phyloP scores from a whole-genome alignment of 2,329 filamentous ascomycete species.

The Pseudopyricularia javanii region DNA sequence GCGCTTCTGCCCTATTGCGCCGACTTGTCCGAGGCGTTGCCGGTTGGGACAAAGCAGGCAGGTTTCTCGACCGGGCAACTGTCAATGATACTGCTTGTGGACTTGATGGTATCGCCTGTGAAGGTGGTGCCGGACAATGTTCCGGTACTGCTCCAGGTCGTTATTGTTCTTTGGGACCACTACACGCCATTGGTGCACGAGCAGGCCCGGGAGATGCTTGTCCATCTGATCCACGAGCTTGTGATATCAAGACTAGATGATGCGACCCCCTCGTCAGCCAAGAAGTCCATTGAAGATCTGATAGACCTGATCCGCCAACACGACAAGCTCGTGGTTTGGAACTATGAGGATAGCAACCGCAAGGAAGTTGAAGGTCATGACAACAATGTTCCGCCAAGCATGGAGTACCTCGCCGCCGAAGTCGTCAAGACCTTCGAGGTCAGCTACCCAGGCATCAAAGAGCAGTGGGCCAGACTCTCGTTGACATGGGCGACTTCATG shows the following conservation, averaged over 20 bases:
- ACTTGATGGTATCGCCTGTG: conserved; percentile 88
- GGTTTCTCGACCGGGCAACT: conserved; percentile 89
- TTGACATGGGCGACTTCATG: conserved; percentile 95
- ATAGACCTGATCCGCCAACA: conserved; percentile 79
- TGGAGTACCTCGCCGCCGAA: conserved; percentile 72
- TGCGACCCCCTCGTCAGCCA: conserved; percentile 38
- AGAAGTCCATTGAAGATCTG: conserved; percentile 73
- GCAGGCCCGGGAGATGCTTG: conserved; percentile 92
- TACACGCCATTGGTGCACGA: conserved; percentile 93
- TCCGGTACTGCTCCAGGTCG: conserved; percentile 77
- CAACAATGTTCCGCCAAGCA: conserved; percentile 73
- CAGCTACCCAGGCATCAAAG: conserved; percentile 74
- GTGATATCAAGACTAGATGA: conserved; percentile 72
- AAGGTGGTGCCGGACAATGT: conserved; percentile 68
- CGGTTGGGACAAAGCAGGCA: conserved; percentile 80
- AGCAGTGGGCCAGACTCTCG: conserved; percentile 82
- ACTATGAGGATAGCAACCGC: conserved; percentile 84
- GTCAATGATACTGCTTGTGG: conserved; percentile 84
- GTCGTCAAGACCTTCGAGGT: conserved; percentile 78
- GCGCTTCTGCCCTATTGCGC: conserved; percentile 76
- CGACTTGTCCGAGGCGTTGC: conserved; percentile 66
- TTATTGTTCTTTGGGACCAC: conserved; percentile 93
- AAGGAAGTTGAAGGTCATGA: conserved; percentile 55
- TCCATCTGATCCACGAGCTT: conserved; percentile 91
- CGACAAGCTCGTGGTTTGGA: conserved; percentile 78